phyloP scores from a whole-genome alignment of 31 red algal genomes.

The Asparagopsis taxiformis region DNA sequence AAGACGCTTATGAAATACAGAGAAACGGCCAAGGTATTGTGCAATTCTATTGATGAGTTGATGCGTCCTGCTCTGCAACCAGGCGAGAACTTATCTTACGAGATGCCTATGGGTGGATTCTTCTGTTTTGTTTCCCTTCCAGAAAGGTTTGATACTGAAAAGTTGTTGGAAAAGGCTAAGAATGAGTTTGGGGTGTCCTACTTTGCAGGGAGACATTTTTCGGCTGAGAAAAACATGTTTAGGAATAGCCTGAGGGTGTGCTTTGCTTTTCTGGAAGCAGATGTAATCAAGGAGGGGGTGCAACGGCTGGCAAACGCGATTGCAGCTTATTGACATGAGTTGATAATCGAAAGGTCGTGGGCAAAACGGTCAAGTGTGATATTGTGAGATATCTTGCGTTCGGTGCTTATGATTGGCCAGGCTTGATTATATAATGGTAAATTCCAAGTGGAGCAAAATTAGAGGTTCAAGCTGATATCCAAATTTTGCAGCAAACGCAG shows the following conservation, averaged over 20 bases:
- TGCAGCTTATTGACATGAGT: too few relatives aligned
- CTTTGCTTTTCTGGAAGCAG: conserved; percentile 61
- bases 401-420: too few relatives aligned
- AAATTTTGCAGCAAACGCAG: too few relatives aligned
- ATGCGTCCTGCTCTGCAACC: conserved; percentile 25
- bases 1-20: conserved; percentile 36
- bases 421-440: too few relatives aligned
- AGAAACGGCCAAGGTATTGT: conserved; percentile 11
- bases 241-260: conserved; percentile 60
- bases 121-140: conserved; percentile 72
- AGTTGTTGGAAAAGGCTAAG: conserved; percentile 32
- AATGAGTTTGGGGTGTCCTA: conserved; percentile 64
- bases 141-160: conserved; percentile 45
- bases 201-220: conserved; percentile 72
- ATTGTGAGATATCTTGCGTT: too few relatives aligned
- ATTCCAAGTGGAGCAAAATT: too few relatives aligned
- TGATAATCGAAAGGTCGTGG: too few relatives aligned
- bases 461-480: too few relatives aligned
- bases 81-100: conserved; percentile 17
- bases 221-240: conserved; percentile 14
- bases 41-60: conserved; percentile 51
- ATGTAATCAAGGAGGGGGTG: conserved; percentile 54
- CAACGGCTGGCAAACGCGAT: conserved; percentile 58
- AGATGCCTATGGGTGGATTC: conserved; percentile 73
- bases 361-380: too few relatives aligned